Evolutionary conservation across 331 rosid species (phyloP), one percentile per base, ranked within the genome.

Genomic region (Phaseolus coccineus): DNA sequence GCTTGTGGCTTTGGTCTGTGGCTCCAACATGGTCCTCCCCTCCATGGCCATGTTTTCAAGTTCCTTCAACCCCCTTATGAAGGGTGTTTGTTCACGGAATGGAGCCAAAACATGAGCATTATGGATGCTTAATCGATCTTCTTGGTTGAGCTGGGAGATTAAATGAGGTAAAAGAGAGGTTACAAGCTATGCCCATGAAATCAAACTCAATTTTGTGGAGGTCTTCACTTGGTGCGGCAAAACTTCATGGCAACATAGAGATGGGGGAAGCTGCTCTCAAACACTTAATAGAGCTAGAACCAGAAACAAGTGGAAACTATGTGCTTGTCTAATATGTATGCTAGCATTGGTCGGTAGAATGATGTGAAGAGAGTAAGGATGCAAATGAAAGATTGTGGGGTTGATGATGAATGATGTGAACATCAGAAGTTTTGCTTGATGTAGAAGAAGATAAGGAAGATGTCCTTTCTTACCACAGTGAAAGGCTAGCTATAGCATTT

Each of bases 301-400:
- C 88, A 19, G 81, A 85, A 81, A 67, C 83, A 50, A 85, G 88
- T 52, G 88, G 88, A 73, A 81, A 81, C 66, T 85, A 85, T 51
- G 88, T 85, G 70, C 88, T 85, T 67, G 75, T 81, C 88, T 5
- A 85, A 85, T 68, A 77, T 81, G 83, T 85, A 81, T 73, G 88
- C 85, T 35, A 81, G 46, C 39, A 47, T 77, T 44, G 72, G 46
- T 42, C 73, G 83, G 71, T 81, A 83, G 88, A 75, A 73, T 68
- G 88, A 81, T 74, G 85, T 81, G 56, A 81, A 81, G 70, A 85
- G 83, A 73, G 83, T 85, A 65, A 77, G 88, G 42, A 81, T 37
- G 79, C 19, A 72, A 77, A 85, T 85, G 88, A 85, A 81, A 77
- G 9, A 59, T 73, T 74, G 63, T 33, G 74, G 83, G 47, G 88